Base-by-base conservation (phyloP, 1,284 basidiomycete genomes). In the Xanthoconium separans region DNA sequence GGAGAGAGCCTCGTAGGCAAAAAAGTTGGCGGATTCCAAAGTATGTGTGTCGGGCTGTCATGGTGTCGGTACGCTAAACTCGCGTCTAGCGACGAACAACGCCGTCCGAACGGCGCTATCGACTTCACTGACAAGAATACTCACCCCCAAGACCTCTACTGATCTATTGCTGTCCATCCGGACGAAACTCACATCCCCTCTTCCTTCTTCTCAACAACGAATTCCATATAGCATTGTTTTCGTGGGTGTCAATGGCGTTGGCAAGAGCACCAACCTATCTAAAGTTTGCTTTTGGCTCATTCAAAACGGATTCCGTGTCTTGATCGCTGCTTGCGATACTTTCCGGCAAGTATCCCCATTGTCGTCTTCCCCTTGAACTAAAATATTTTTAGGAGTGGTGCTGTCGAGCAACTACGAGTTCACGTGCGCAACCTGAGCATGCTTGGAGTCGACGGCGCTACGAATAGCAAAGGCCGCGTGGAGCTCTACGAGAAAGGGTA, bases 241-340 rank as follows among this genome's bases (percentile, higher is more conserved):
- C 69, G 95, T 99, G 42, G 97, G 97, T n/a, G 97, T 99, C 48
- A 99, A 99, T 68, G 97, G 97, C 22, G 97, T 99, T 20, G 97
- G 97, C 49, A 99, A 99, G 77, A 97, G 94, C 62, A 99, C 97
- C 6, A 99, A 98, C 70, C 75, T 99, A 29, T 93, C 91, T 50
- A 99, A 99, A 75, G 96, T 99, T 47, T 96, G 94, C 73, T 99
- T 99, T 76, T 99, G 97, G 97, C 79, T 99, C 20, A 86, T 99
- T 45, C 96, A 99, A 74, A 99, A 99, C 67, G 88, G 89, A 10
- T 73, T 96, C 41, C 81, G 90, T 30, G 96, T 99, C 20, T 79
- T 99, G 59, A 98, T 99, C 63, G 97, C 97, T 27, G 97, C 97
- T 12, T 99, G 97, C 68, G 97, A 99, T 71, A 99, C 97, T 4